Percentiles rank a stretch among this genome's conserved stretches.
Conservation (phyloP, 2,329 filamentous ascomycete species). For the Pezicula neosporulosa region DNA sequence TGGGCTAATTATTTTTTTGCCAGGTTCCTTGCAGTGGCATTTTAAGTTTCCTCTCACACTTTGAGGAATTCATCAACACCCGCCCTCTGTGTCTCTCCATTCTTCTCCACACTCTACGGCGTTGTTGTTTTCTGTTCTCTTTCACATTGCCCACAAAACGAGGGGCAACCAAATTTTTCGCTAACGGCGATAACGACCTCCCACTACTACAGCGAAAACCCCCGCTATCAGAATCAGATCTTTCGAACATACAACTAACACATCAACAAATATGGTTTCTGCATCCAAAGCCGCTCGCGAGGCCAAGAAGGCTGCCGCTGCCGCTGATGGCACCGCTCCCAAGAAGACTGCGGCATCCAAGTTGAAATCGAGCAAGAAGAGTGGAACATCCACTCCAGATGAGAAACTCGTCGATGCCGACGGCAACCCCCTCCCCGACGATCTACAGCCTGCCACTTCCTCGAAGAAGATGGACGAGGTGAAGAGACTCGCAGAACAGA, state of each 20-base stretch:
- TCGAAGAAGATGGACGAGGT: slow-evolving; percentile 75
- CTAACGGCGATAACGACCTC: too few relatives aligned
- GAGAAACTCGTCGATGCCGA: slow-evolving; percentile 67
- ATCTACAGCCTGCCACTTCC: slow-evolving; percentile 66
- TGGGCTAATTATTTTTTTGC: too few relatives aligned
- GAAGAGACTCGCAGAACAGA: slow-evolving; percentile 84
- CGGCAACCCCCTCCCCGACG: slow-evolving; percentile 47
- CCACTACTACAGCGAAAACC: not conserved
- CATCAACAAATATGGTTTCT: slow-evolving; percentile 56
- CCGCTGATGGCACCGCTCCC: slow-evolving; percentile 68
- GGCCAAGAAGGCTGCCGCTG: slow-evolving; percentile 68
- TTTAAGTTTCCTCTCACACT: not conserved
- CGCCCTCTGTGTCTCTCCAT: not conserved
- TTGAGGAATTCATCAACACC: not conserved
- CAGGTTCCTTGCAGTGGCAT: too few relatives aligned
- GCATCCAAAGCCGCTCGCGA: slow-evolving; percentile 70
- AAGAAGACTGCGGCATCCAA: slow-evolving; percentile 76
- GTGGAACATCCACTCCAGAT: slow-evolving; percentile 65
- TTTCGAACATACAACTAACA: slow-evolving; percentile 5
- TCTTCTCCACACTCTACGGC: not conserved
- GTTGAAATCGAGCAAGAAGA: slow-evolving; percentile 62
- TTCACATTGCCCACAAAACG: not conserved
- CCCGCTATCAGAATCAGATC: not conserved
- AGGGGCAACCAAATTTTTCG: too few relatives aligned
- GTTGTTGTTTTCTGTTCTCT: not conserved